Evolutionary conservation across 495 filamentous ascomycete species (phyloP), one percentile per base, ranked within the genome.

Genomic region (Annulohypoxylon bovei): DNA sequence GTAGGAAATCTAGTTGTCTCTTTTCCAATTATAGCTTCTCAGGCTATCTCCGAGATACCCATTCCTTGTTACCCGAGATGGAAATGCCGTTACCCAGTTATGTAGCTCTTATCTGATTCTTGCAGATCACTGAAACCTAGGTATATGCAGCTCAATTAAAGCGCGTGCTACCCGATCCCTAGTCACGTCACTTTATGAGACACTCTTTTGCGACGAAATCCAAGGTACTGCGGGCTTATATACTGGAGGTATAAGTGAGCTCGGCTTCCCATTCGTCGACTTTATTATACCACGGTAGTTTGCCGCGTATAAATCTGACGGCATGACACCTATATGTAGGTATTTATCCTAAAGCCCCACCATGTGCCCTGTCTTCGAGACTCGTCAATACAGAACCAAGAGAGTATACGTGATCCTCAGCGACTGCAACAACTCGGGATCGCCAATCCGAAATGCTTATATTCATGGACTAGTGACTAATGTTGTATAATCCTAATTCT

Each of bases 31-130:
- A 33, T 53, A 53, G 14, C 28, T 30, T 32, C 49, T 53, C 28
- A 8, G 27, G 49, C n/a, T 56, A 56, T 65, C 39, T 65, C 50
- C 37, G 27, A 27, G 33, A 28, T 6, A 14, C 40, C 16, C 33
- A 46, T 22, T 3, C 30, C 25, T 55, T 57, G 53, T 62, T 52
- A 32, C 22, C 49, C 28, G 27, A 20, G 28, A 33, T 33, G 49
- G 49, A 30, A 53, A 53, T 53, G n/a, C 49, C 49, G 62, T 50
- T 65, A 65, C 54, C 40, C 54, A 58, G 14, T 16, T 47, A 39
- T 27, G 42, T 37, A 25, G 14, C 23, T 60, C 50, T 68, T 68
- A 68, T 62, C 58, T 42, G 30, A 39, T 61, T 35, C 32, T 49
- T 52, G 50, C 58, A 50, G 65, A 47, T 52, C 47, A 52, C 16